Base-by-base conservation (phyloP, 2,329 filamentous ascomycete species). In the Colletotrichum phormii region DNA sequence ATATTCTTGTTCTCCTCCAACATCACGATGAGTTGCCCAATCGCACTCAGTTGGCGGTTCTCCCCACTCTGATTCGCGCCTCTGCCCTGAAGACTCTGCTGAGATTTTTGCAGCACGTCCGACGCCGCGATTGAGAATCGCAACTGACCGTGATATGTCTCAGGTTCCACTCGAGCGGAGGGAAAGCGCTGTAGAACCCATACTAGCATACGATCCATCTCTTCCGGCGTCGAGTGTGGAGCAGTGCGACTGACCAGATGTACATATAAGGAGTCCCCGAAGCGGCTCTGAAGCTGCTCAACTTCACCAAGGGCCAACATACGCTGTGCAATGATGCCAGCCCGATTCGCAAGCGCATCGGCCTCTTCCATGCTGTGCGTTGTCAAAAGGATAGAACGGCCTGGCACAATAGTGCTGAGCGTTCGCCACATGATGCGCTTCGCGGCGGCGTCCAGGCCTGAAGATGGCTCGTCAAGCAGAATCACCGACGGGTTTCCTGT, bases 301-400 rank as follows among this genome's bases (percentile, higher is more conserved):
- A 91, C 92, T 0, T 91, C 93, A 2, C 95, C 95, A 7, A 97
- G 86, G 0, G 95, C 95, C 22, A 98, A 86, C 95, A 98, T 97
- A 33, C 91, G 89, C 77, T 90, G 89, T 8, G 95, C 94, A 82
- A 98, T 90, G 75, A 98, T 98, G 12, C 95, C 95, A 0, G 93
- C 95, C 1, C 95, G 89, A 24, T 90, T 91, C 0, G 95, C 95
- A 1, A 98, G 86, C 1, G 95, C 95, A 78, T 97, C 95, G 0
- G 95, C 95, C 83, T 98, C 96, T 80, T 98, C 95, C 95, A 98
- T 98, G 60, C 91, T 94, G 80, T 98, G 95, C 0, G 96, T 98
- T 0, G 95, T 98, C 15, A 98, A 88, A 1, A 98, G 86, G n/a
- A 98, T 90, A 0, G 92, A 93, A 15, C 96, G 89, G 0, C 95